Base-by-base conservation (phyloP, 2,329 filamentous ascomycete genomes). In the Cadophora sp. region DNA sequence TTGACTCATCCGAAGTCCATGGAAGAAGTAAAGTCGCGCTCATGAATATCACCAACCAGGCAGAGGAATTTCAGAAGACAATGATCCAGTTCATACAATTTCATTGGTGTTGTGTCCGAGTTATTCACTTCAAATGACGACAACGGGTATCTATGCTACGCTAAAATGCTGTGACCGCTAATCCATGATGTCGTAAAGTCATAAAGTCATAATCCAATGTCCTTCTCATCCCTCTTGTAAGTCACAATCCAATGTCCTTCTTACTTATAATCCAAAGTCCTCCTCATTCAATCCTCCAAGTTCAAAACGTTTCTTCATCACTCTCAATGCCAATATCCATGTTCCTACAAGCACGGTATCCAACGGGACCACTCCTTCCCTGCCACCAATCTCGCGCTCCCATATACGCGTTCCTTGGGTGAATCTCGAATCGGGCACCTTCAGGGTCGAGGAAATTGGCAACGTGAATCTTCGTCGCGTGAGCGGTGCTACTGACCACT, bases 371-470 rank as follows among this genome's bases (percentile, higher is more conserved):
- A 20, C 45, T 62, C 33, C 59, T 48, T 16, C 59, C 59, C n/a
- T 48, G 43, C 67, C 68, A 70, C 68, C 68, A 70, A 59, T 70
- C 62, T 24, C 45, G 47, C 3, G 64, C 59, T 3, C 59, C 53
- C 43, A 61, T 53, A 13, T 58, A 43, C 20, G 33, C 33, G 18
- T 39, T 33, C 56, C 36, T 50, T 7, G 48, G 22, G 43, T 62
- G 24, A 39, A 62, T 50, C 53, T 53, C 45, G 24, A 36, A 61
- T 59, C 53, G 24, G n/a, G 39, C 18, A 2, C 47, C 61, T 24
- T 51, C 33, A 1, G 65, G 62, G 22, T 67, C 65, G 4, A 60
- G 43, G 27, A 58, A 63, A 20, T 60, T 39, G 30, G 62, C 33
- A 4, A 72, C 18, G 3, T 6, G 30, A 9, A 64, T 47, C 36